Base-by-base conservation (phyloP, 2,329 filamentous ascomycete genomes). In the Cladosporium sp. region DNA sequence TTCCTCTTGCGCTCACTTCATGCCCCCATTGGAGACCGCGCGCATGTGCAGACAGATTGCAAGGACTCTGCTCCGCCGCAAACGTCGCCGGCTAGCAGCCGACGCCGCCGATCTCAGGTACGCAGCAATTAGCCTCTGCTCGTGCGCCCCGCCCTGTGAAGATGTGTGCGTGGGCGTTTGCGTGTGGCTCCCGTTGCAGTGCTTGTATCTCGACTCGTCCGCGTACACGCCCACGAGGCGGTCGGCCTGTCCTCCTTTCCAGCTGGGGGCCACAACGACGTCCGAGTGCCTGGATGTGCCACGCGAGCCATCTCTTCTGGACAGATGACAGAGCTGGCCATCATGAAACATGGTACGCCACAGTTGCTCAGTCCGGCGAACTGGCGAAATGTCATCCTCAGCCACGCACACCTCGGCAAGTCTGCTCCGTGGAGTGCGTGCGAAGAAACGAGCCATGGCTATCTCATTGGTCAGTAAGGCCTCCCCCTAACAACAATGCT, bases 281-380 rank as follows among this genome's bases (percentile, higher is more conserved):
- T 15, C 24, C 7, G 9, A 40, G 34, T 24, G 34, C 24, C 50
- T 17, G 8, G 8, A 10, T 3, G 24, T 34, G 24, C 17, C 39
- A 39, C 17, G 20, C n/a, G 37, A 39, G 4, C 6, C 10, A 10
- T n/a, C n/a, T n/a, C n/a, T n/a, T n/a, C n/a, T n/a, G n/a, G n/a
- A n/a, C n/a, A n/a, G n/a, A n/a, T n/a, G n/a, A 19, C 17, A 22
- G 9, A 20, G 35, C 17, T 49, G 15, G 36, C 9, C 2, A 35
- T 5, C 10, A 15, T 34, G 39, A 54, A 54, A 44, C 37, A 45
- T 25, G 51, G 51, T 35, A 44, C 51, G 39, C 51, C 51, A 54
- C 36, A 19, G 13, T 4, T 22, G 51, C 24, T 22, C 5, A 44
- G 35, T 22, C 20, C 51, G 15, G 25, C 17, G 24, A 13, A 28